These are phyloP conservation scores for Fusarium incarnatum DNA, from an alignment of 2,329 filamentous ascomycete species.

Conservation along the genomic window DNA sequence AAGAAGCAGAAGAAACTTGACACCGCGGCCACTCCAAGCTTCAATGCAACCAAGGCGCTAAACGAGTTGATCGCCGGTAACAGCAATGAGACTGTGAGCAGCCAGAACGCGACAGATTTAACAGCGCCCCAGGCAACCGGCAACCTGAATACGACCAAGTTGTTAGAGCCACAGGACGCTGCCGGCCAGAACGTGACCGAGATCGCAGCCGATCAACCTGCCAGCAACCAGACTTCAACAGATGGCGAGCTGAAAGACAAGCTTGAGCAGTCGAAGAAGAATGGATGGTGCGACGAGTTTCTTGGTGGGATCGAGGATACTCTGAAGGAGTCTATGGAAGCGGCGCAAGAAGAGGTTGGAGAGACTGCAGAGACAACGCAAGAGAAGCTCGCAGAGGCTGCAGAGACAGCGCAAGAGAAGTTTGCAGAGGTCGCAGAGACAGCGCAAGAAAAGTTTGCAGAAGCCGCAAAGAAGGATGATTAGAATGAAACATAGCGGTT, in stretches of 20 bases:
- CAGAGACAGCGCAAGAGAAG: background rate
- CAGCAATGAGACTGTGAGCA: background rate
- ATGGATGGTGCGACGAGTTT: conserved; percentile 30
- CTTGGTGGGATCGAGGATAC: background rate
- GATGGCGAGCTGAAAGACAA: conserved; percentile 9
- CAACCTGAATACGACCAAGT: background rate
- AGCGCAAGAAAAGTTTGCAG: background rate
- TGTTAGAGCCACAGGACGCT: background rate
- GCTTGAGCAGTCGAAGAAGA: conserved; percentile 5
- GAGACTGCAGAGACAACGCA: background rate
- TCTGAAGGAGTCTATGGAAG: background rate
- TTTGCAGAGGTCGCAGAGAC: background rate
- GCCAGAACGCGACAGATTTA: background rate
- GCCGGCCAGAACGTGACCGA: background rate
- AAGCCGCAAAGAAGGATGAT: background rate
- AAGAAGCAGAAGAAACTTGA: background rate
- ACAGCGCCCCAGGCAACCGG: background rate
- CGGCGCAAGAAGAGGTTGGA: background rate
- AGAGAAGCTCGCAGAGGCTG: background rate
- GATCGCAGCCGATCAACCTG: background rate
- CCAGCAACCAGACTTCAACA: background rate
- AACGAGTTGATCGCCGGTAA: background rate
- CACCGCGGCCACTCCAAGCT: background rate
- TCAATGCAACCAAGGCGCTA: background rate
- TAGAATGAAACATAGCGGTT: background rate